Evolutionary conservation across 768 basidiomycete species (phyloP), one percentile per base, ranked within the genome.

Genomic region (Austroboletus festivus): DNA sequence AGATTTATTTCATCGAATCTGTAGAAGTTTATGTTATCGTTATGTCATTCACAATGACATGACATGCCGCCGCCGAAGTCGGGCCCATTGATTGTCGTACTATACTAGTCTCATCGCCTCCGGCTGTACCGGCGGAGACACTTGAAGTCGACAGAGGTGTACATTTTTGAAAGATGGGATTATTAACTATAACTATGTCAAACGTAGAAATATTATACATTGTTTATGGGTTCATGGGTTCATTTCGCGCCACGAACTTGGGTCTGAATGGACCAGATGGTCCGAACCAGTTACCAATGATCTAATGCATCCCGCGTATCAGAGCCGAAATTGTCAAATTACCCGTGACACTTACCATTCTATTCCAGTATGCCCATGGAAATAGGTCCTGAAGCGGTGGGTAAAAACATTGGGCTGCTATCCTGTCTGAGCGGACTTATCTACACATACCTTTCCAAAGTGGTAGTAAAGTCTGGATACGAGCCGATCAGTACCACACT

Each of bases 311-410:
- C n/a, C n/a, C 7, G n/a, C n/a, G n/a, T n/a, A n/a, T n/a, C n/a
- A n/a, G n/a, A n/a, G n/a, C n/a, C 16, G 34, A n/a, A 13, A 43
- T 31, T 12, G 50, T 52, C 16, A 57, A 53, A 19, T 12, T 48
- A 43, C 13, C 6, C 21, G 9, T 33, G 24, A 41, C 19, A 4
- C 68, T 60, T 58, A 83, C 85, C 84, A 86, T 88, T 45, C 73
- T 71, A 50, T 82, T 81, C 85, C 85, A 92, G 68, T 92, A 92
- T 9, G 75, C 81, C 65, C 73, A 76, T 16, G 65, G 64, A 33
- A 67, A 66, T 28, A 66, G 24, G 43, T 73, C 59, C 64, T 62
- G 43, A 16, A 41, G 16, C n/a, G 16, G 16, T 35, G 10, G 5
- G 15, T 35, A 15, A 35, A 34, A n/a, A 51, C n/a, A 16, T 35